Percentiles rank a stretch among this genome's conserved stretches.
Conservation (phyloP, 371 early-diverging fungal species). For the Zopfochytrium polystomum region DNA sequence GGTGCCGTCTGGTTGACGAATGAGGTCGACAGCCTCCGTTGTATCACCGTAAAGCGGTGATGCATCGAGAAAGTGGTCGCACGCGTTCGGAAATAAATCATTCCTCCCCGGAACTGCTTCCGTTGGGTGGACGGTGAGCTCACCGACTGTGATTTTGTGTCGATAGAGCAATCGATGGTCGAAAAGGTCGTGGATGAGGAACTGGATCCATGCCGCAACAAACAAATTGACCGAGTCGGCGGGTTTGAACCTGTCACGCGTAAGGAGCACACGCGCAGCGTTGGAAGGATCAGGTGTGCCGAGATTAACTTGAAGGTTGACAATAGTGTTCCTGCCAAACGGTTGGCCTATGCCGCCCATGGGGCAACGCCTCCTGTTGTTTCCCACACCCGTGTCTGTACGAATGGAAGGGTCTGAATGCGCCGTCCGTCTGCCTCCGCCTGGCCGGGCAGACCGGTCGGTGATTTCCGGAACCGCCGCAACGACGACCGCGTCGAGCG, state of each 20-base stretch:
- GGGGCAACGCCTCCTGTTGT: background rate
- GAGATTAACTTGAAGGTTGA: background rate
- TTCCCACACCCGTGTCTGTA: background rate
- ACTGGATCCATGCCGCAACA: constrained; percentile 2
- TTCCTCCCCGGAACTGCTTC: background rate
- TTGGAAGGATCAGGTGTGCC: background rate
- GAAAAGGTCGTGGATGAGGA: background rate
- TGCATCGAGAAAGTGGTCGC: background rate
- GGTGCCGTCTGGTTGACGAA: constrained; percentile 12
- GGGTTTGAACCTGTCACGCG: background rate
- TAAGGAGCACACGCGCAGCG: background rate
- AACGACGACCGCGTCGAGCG: too few relatives aligned
- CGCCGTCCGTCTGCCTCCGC: too few relatives aligned
- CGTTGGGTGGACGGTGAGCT: background rate
- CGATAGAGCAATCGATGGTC: background rate
- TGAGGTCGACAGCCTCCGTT: background rate
- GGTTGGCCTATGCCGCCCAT: background rate
- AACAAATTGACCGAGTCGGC: background rate
- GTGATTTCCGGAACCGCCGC: too few relatives aligned
- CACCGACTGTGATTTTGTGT: background rate
- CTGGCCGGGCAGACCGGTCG: too few relatives aligned
- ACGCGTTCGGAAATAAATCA: background rate
- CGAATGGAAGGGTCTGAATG: too few relatives aligned
- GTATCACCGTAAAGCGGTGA: background rate
- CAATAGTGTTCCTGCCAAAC: constrained; percentile 2